Evolutionary conservation across 2,329 filamentous ascomycete genomes (phyloP).

Genomic region (Aspergillus vadensis): DNA sequence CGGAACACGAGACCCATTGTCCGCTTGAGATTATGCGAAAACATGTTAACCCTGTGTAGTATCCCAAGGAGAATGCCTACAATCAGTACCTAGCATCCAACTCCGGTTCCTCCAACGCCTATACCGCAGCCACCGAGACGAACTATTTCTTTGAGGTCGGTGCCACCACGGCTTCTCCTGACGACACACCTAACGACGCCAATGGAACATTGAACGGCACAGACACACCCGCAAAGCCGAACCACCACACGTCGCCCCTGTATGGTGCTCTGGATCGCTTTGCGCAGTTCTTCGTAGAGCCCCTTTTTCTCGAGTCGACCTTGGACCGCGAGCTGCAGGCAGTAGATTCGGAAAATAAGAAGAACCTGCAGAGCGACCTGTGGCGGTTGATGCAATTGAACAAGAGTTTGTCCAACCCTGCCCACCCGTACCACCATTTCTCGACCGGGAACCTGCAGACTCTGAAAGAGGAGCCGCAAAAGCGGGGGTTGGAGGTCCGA

Average conservation of each 20-base stretch:
- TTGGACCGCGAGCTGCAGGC: slow-evolving; percentile 84
- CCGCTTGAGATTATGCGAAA: neutral
- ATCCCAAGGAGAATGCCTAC: slow-evolving; percentile 93
- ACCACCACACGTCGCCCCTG: slow-evolving; percentile 56
- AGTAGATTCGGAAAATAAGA: slow-evolving; percentile 96
- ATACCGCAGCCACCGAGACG: slow-evolving; percentile 88
- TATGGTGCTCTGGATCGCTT: slow-evolving; percentile 87
- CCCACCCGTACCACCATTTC: slow-evolving; percentile 88
- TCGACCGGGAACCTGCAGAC: slow-evolving; percentile 87
- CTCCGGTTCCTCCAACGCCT: slow-evolving; percentile 91
- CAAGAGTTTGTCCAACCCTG: slow-evolving; percentile 82
- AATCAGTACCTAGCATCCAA: slow-evolving; percentile 87
- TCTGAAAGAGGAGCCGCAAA: slow-evolving; percentile 78
- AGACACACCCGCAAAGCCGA: slow-evolving; percentile 19
- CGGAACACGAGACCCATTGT: neutral
- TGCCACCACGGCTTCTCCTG: slow-evolving; percentile 63
- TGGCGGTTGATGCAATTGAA: slow-evolving; percentile 88
- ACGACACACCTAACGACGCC: slow-evolving; percentile 28
- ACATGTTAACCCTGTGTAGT: slow-evolving; percentile 52
- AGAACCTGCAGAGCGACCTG: slow-evolving; percentile 87
- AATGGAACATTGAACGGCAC: slow-evolving; percentile 30
- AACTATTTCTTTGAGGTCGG: slow-evolving; percentile 98
- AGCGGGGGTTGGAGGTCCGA: slow-evolving; percentile 77
- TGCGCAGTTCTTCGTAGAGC: slow-evolving; percentile 89
- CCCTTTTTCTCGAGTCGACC: slow-evolving; percentile 80